phyloP scores from a whole-genome alignment of 257 asterid genomes.

The Fraxinus pennsylvanica region DNA sequence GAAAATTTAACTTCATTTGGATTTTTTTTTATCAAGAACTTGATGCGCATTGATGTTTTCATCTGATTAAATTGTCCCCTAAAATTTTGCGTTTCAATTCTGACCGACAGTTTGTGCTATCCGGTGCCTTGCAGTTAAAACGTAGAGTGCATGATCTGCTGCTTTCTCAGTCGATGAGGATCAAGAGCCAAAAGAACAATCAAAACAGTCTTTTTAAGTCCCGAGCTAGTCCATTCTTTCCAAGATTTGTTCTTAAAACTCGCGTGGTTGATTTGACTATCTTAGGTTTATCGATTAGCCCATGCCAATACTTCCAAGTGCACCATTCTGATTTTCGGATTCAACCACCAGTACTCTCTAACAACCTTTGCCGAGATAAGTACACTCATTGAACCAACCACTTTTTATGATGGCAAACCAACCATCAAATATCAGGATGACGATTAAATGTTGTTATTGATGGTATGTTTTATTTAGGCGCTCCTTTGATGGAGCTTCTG shows the following conservation, averaged over 20 bases:
- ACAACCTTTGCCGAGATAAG: neutral
- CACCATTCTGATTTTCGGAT: neutral
- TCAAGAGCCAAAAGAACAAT: slow-evolving; percentile 35
- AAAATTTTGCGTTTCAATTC: slow-evolving; percentile 18
- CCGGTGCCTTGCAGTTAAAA: slow-evolving; percentile 57
- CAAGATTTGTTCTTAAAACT: neutral
- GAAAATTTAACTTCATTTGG: too few species aligned
- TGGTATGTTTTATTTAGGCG: neutral
- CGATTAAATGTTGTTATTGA: neutral
- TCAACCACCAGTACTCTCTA: neutral
- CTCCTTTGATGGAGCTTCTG: neutral
- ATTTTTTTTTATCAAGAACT: neutral
- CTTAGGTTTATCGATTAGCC: neutral
- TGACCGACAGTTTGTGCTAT: neutral
- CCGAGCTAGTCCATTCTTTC: slow-evolving; percentile 8
- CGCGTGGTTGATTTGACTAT: neutral
- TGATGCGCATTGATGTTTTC: neutral
- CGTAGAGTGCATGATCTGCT: slow-evolving; percentile 69
- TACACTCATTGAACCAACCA: neutral
- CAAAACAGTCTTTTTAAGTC: slow-evolving; percentile 38
- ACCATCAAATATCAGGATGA: neutral
- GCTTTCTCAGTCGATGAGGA: slow-evolving; percentile 57
- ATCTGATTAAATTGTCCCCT: neutral
- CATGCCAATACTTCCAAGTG: neutral
- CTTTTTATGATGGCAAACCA: neutral